A percentile compares a stretch with the other conserved stretches of the same genome.
Evolutionary conservation across 495 filamentous ascomycete genomes (phyloP).

Genomic region (Penicillium psychrofluorescens): DNA sequence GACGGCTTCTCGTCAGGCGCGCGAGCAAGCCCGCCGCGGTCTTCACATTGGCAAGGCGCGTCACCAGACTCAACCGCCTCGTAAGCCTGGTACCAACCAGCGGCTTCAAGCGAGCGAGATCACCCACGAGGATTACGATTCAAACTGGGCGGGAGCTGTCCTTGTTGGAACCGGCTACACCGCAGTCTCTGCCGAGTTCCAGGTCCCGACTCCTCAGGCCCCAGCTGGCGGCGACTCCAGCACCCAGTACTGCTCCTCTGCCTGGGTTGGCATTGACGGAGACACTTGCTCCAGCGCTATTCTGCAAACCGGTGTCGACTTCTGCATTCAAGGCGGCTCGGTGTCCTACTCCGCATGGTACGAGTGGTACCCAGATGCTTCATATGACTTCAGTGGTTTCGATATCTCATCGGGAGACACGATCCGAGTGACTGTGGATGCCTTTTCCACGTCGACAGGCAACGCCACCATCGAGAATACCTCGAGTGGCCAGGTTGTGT

Average conservation of each 20-base stretch:
- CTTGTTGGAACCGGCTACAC: constrained; percentile 38
- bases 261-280: constrained; percentile 54
- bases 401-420: constrained; percentile 41
- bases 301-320: constrained; percentile 51
- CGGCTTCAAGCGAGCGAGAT: constrained; percentile 12
- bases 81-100: constrained; percentile 18
- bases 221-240: constrained; percentile 29
- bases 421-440: constrained; percentile 44
- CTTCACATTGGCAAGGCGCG: neutral
- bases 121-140: constrained; percentile 34
- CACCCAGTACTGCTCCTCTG: constrained; percentile 44
- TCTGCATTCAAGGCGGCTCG: constrained; percentile 27
- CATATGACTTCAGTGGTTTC: constrained; percentile 45
- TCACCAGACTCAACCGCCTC: constrained; percentile 13
- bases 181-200: constrained; percentile 40
- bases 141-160: constrained; percentile 51
- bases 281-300: constrained; percentile 45
- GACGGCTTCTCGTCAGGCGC: constrained; percentile 12
- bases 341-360: constrained; percentile 49
- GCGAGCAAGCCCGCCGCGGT: constrained; percentile 5
- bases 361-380: constrained; percentile 52
- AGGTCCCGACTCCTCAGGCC: constrained; percentile 39
- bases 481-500: constrained; percentile 41
- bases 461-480: constrained; percentile 44
- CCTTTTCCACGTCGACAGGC: constrained; percentile 36